Percentiles rank a stretch among this genome's conserved stretches.
These are phyloP conservation scores for Plectosphaerella sp. DNA, from an alignment of 2,329 filamentous ascomycete species.

Conservation along the genomic window DNA sequence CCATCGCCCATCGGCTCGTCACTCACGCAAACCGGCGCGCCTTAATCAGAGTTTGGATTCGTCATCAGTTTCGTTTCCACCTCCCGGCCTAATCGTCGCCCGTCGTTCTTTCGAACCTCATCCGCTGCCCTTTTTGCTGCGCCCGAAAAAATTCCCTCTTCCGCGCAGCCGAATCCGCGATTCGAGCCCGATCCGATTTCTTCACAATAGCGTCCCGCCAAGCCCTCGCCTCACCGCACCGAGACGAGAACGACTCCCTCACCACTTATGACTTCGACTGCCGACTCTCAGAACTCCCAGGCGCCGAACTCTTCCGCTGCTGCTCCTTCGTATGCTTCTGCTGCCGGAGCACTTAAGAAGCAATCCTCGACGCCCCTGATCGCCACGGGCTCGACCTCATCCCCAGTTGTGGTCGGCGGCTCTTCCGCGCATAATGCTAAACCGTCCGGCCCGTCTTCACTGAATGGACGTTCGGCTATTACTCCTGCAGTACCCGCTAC, in stretches of 20 bases:
- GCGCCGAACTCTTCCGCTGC: constrained; percentile 53
- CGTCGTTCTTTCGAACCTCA: constrained; percentile 9
- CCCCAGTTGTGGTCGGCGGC: constrained; percentile 51
- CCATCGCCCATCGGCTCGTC: not conserved
- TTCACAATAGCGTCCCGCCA: not conserved
- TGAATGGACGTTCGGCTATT: constrained; percentile 79
- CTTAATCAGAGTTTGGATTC: constrained; percentile 6
- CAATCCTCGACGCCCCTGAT: constrained; percentile 55
- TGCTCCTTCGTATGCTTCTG: constrained; percentile 63
- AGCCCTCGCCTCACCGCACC: constrained; percentile 1
- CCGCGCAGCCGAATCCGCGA: constrained; percentile 21
- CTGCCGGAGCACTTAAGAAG: constrained; percentile 61
- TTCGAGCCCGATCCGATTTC: constrained; percentile 16
- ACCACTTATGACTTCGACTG: constrained; percentile 58
- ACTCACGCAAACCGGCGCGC: not conserved
- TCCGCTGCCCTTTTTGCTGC: not conserved
- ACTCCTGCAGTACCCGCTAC: constrained; percentile 63
- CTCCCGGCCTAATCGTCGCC: not conserved
- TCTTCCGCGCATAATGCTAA: constrained; percentile 53
- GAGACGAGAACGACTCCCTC: constrained; percentile 17
- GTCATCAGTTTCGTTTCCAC: constrained; percentile 1
- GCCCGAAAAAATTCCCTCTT: not conserved
- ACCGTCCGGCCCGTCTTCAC: constrained; percentile 65
- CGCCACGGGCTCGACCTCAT: constrained; percentile 51
- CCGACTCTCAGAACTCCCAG: constrained; percentile 49